Conservation (phyloP, 2,329 filamentous ascomycete species). For the Emergomyces orientalis region DNA sequence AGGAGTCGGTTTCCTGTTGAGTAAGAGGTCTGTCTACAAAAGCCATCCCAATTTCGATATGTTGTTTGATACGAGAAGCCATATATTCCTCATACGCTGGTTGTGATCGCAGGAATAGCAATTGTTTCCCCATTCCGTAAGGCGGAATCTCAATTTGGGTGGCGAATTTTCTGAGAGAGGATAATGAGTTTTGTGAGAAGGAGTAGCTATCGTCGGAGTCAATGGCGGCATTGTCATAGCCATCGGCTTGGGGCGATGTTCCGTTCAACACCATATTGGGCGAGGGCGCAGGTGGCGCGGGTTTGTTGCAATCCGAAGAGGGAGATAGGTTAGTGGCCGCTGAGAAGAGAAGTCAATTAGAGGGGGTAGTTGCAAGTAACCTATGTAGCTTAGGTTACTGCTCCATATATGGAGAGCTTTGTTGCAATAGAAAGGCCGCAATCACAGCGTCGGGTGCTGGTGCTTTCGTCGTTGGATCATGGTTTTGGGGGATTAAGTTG, state of each 20-base stretch:
- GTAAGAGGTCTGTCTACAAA: slow-evolving; percentile 22
- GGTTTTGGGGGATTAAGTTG: too few species aligned
- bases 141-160: slow-evolving; percentile 3
- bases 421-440: background rate
- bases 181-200: background rate
- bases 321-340: background rate
- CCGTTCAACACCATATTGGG: slow-evolving; percentile 23
- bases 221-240: background rate
- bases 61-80: slow-evolving; percentile 10
- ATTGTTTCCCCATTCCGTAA: slow-evolving; percentile 2
- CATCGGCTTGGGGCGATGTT: slow-evolving; percentile 17
- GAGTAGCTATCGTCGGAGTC: slow-evolving; percentile 2
- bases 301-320: background rate
- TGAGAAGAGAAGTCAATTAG: too few species aligned
- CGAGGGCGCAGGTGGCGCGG: background rate
- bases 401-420: background rate
- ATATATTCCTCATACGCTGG: slow-evolving; percentile 3
- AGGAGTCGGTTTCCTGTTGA: slow-evolving; percentile 29
- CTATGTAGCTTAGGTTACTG: background rate
- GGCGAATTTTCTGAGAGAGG: slow-evolving; percentile 9
- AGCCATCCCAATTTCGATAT: slow-evolving; percentile 19
- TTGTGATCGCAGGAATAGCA: background rate
- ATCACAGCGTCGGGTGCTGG: background rate
- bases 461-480: background rate
- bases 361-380: background rate